Evolutionary conservation across 352 stramenopile genomes (phyloP), one percentile per base, ranked within the genome.

Genomic region (Saprolegnia parasitica): DNA sequence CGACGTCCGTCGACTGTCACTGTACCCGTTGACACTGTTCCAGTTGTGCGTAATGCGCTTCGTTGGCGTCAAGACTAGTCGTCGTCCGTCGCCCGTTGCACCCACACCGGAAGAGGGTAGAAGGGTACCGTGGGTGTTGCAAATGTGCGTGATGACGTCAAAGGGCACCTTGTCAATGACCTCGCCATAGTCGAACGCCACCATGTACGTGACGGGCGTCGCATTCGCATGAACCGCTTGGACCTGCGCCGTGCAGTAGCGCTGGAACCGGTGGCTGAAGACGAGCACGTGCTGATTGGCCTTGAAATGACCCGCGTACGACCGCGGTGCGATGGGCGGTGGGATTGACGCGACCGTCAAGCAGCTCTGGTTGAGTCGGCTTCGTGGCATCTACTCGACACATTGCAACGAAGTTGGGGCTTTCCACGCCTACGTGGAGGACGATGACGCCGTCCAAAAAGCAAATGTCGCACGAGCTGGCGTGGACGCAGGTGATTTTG

Each of bases 121-220:
- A 15, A 60, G 52, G 1, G 58, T 54, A 68, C 62, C 62, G 8
- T 18, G 6, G 4, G 39, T 62, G 29, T 68, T 47, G 6, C 8
- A 11, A n/a, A 68, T 52, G n/a, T 54, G n/a, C 10, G 62, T 58
- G 21, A 68, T 61, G 21, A 46, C 20, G 5, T 62, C 62, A 20
- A 26, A 18, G 1, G 62, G 62, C 5, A 68, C 46, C 13, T 21
- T 39, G 26, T 68, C 40, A 47, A 42, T 29, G 15, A 24, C 45
- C 42, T 68, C 62, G n/a, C 62, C 62, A 47, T 68, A 68, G 62
- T 68, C 62, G 42, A 58, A 68, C 32, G 42, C 35, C 13, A 60
- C 21, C 13, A 20, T 54, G 45, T 68, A 68, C 18, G 62, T 58
- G 0, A 13, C 23, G 16, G 52, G 52, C 35, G 52, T 60, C 20